phyloP scores from a whole-genome alignment of 192 early-diverging fungal genomes.

The Rhizophlyctis rosea region DNA sequence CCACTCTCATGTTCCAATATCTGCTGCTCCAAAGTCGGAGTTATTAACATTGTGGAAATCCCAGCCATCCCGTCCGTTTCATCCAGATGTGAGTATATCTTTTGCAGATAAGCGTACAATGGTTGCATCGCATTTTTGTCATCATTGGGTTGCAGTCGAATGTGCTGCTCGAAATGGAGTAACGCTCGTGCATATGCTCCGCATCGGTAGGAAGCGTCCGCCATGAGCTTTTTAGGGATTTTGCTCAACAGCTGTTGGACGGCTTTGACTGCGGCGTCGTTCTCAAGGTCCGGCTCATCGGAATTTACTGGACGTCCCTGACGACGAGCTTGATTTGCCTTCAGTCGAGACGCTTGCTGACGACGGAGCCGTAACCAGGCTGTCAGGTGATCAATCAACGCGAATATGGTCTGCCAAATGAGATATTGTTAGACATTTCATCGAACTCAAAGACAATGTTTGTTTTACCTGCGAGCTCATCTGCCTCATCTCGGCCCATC shows the following conservation, averaged over 20 bases:
- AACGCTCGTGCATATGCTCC: constrained; percentile 67
- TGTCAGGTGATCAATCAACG: constrained; percentile 56
- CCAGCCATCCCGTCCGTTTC: constrained; percentile 72
- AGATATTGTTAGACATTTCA: constrained; percentile 8
- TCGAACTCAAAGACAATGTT: constrained; percentile 1
- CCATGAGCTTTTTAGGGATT: constrained; percentile 64
- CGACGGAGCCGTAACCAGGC: constrained; percentile 39
- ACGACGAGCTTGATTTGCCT: constrained; percentile 19
- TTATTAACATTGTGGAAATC: constrained; percentile 47
- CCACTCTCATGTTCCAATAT: constrained; percentile 60
- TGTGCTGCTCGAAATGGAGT: constrained; percentile 66
- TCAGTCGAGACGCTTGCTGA: constrained; percentile 20
- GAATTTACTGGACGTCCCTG: constrained; percentile 16
- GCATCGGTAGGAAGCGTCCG: constrained; percentile 55
- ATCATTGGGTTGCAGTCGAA: constrained; percentile 43
- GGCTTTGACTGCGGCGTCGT: constrained; percentile 21
- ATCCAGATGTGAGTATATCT: constrained; percentile 64
- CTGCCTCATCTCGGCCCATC: constrained; percentile 31
- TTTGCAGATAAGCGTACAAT: constrained; percentile 52
- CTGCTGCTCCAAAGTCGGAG: constrained; percentile 59
- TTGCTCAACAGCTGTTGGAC: constrained; percentile 50
- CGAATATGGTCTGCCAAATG: constrained; percentile 40
- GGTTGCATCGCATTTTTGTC: constrained; percentile 29
- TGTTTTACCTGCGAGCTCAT: constrained; percentile 40
- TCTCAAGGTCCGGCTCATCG: constrained; percentile 21